Percentiles rank a stretch among this genome's conserved stretches.
These are phyloP conservation scores for Claviceps sp. DNA, from an alignment of 2,329 filamentous ascomycete genomes.

Conservation along the genomic window DNA sequence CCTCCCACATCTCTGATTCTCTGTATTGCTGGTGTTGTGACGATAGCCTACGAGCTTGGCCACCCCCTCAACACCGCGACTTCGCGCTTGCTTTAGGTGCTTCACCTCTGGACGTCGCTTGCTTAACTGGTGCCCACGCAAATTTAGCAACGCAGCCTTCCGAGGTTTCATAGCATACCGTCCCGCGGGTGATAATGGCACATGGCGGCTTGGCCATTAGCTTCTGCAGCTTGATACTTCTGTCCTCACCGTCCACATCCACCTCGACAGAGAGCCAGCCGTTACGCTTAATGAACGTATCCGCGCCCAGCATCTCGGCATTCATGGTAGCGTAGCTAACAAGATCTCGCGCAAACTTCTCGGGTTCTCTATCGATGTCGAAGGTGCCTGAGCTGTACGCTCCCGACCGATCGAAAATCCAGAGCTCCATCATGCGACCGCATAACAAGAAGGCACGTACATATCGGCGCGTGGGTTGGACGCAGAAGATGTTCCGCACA, in stretches of 20 bases:
- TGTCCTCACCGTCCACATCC: constrained; percentile 1
- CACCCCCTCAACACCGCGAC: constrained; percentile 9
- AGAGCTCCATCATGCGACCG: constrained; percentile 10
- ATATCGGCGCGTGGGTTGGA: constrained; percentile 12
- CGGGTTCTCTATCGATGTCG: constrained; percentile 8
- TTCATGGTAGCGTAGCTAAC: constrained; percentile 11
- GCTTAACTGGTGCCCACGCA: constrained; percentile 4
- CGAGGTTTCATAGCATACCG: constrained; percentile 8
- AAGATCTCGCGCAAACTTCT: constrained; percentile 9
- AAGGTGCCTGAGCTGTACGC: constrained; percentile 8
- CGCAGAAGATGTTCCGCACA: constrained; percentile 6
- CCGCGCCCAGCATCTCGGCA: constrained; percentile 9
- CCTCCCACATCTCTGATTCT: constrained; percentile 4
- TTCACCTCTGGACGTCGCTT: constrained; percentile 7
- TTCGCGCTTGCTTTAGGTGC: constrained; percentile 7
- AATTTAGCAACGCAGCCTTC: constrained; percentile 10
- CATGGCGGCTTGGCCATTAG: constrained; percentile 6
- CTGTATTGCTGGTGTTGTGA: constrained; percentile 6
- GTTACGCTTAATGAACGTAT: constrained; percentile 5
- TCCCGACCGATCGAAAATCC: constrained; percentile 12
- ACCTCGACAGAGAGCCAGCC: not conserved
- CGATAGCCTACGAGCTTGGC: constrained; percentile 7
- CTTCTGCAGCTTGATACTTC: not conserved
- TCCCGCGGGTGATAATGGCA: constrained; percentile 8
- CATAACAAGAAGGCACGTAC: constrained; percentile 8